Evolutionary conservation across 495 filamentous ascomycete genomes (phyloP).

Genomic region (Hypoxylon trugodes): DNA sequence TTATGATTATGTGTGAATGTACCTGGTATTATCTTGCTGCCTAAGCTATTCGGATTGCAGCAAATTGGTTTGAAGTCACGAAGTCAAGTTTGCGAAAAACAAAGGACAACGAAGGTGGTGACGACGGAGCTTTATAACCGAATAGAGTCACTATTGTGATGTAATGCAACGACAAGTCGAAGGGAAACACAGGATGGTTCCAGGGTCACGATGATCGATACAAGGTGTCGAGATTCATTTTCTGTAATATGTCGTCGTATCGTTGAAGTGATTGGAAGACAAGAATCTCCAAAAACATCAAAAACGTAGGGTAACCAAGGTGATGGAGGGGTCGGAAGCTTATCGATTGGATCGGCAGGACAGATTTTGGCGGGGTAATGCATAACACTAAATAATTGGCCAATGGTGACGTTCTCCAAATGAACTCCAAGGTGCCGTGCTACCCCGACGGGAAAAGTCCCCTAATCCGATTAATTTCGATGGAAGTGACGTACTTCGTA

Average conservation of each 20-base stretch:
- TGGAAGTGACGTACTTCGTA: constrained; percentile 24
- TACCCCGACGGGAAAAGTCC: constrained; percentile 10
- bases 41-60: constrained; percentile 6
- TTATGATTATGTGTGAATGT: not conserved
- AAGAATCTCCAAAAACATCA: not conserved
- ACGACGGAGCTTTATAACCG: constrained; percentile 18
- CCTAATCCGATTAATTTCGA: constrained; percentile 14
- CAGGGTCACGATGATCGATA: constrained; percentile 11
- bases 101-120: not conserved
- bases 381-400: constrained; percentile 14
- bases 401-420: constrained; percentile 11
- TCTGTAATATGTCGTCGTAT: constrained; percentile 36
- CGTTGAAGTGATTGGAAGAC: constrained; percentile 5
- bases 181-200: not conserved
- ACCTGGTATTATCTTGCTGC: constrained; percentile 27
- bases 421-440: not conserved
- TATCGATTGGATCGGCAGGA: constrained; percentile 13
- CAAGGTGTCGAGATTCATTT: not conserved
- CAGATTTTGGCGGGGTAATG: constrained; percentile 22
- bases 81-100: not conserved
- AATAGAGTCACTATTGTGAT: not conserved
- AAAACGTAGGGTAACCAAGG: not conserved
- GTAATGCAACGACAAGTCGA: not conserved
- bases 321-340: constrained; percentile 9
- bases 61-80: not conserved